Evolutionary conservation across 2,329 filamentous ascomycete genomes (phyloP).

Genomic region (Aspergillus bombycis): DNA sequence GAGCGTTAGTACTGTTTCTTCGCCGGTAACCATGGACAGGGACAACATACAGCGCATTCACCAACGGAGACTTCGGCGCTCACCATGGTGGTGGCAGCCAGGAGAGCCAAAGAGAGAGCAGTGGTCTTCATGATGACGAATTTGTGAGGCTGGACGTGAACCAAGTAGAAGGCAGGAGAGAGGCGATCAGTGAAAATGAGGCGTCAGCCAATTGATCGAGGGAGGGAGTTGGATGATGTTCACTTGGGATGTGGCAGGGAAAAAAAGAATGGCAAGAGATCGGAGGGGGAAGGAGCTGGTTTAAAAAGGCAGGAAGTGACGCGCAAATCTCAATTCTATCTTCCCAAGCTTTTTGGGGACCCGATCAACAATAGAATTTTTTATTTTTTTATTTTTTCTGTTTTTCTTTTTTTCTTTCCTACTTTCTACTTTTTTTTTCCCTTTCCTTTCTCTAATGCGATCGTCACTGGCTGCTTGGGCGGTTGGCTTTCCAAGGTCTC

Average conservation of each 20-base stretch:
- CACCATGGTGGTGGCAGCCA: constrained; percentile 32
- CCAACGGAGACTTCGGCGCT: constrained; percentile 29
- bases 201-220: background rate
- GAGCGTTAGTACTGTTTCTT: constrained; percentile 17
- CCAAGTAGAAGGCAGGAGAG: constrained; percentile 7
- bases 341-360: constrained; percentile 7
- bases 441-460: constrained; percentile 6
- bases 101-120: constrained; percentile 33
- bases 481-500: constrained; percentile 15
- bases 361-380: background rate
- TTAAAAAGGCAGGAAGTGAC: constrained; percentile 10
- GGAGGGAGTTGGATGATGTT: background rate
- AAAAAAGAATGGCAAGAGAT: background rate
- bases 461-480: constrained; percentile 12
- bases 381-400: constrained; percentile 12
- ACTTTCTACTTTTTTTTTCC: background rate
- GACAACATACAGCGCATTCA: constrained; percentile 35
- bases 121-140: constrained; percentile 37
- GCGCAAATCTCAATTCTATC: constrained; percentile 1
- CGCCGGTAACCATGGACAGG: background rate
- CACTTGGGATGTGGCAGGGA: background rate
- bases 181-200: background rate
- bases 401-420: constrained; percentile 10
- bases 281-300: constrained; percentile 6
- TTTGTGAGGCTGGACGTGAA: background rate